Percentiles rank a stretch among this genome's conserved stretches.
Evolutionary conservation across 1,284 basidiomycete genomes (phyloP).

Genomic region (Waitea zeae): DNA sequence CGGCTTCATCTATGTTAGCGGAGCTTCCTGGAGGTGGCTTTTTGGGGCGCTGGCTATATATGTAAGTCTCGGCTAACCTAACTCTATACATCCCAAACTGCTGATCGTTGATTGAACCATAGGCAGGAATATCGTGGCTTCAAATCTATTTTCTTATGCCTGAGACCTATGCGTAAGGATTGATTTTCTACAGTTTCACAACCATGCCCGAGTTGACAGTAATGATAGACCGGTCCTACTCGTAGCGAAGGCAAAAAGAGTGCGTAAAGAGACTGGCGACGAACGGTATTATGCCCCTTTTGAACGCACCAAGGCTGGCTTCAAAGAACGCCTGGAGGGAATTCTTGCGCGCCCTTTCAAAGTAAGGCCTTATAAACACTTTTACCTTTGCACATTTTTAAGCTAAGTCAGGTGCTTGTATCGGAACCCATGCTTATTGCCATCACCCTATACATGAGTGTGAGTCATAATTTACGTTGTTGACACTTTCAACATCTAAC

Average conservation of each 20-base stretch:
- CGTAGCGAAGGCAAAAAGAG: constrained; percentile 20
- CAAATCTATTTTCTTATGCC: constrained; percentile 52
- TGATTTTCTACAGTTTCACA: neutral
- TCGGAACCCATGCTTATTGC: constrained; percentile 26
- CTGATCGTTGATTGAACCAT: constrained; percentile 7
- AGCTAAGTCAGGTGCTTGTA: neutral
- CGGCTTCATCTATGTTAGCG: constrained; percentile 10
- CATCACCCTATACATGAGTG: constrained; percentile 43
- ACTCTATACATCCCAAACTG: constrained; percentile 11
- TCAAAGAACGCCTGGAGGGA: constrained; percentile 24
- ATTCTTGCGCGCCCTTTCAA: constrained; percentile 46
- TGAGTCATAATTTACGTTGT: constrained; percentile 22
- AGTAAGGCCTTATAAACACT: constrained; percentile 60
- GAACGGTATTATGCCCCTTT: constrained; percentile 36
- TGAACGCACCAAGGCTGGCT: constrained; percentile 22
- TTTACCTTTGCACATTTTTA: constrained; percentile 16
- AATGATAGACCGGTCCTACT: constrained; percentile 47
- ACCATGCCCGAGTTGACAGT: neutral
- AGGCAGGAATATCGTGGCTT: constrained; percentile 23
- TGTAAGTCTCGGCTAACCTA: neutral
- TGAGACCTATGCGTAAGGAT: constrained; percentile 45
- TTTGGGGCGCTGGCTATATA: constrained; percentile 5
- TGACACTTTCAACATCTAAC: neutral
- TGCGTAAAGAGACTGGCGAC: constrained; percentile 43
- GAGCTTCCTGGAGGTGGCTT: constrained; percentile 15